Conservation (phyloP, 345 rosid species). For the Stellera chamaejasme region DNA sequence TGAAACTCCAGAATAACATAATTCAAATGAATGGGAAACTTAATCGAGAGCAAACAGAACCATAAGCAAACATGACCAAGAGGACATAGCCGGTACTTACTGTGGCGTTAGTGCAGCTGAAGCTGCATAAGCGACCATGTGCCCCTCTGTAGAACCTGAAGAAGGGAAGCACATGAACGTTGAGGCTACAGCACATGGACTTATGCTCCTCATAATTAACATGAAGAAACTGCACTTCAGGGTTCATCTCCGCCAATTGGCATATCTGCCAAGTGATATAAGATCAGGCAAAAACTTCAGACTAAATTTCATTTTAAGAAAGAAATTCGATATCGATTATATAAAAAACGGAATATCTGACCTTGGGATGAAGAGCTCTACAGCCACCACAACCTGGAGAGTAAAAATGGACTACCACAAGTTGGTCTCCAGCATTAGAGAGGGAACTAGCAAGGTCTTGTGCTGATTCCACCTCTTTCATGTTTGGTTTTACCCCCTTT, state of each 20-base stretch:
- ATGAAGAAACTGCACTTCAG: conserved; percentile 75
- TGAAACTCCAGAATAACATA: background rate
- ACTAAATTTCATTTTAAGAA: too few relatives aligned
- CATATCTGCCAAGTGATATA: conserved; percentile 42
- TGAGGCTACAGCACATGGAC: conserved; percentile 92
- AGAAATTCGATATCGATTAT: too few relatives aligned
- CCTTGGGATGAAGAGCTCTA: conserved; percentile 96
- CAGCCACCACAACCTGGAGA: conserved; percentile 99
- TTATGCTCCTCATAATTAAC: conserved; percentile 90
- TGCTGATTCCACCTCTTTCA: conserved; percentile 78
- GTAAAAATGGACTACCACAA: conserved; percentile 81
- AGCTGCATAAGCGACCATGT: conserved; percentile 87
- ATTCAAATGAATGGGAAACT: too few relatives aligned
- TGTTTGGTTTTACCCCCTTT: conserved; percentile 70
- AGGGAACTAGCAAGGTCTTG: conserved; percentile 80
- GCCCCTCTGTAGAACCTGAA: conserved; percentile 84
- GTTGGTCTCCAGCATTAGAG: conserved; percentile 63
- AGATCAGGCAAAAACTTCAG: background rate
- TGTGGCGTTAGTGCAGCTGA: conserved; percentile 98
- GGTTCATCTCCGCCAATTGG: conserved; percentile 74
- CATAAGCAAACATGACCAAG: background rate
- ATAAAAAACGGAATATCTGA: conserved; percentile 4
- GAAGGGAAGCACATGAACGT: conserved; percentile 88
- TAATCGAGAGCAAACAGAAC: too few relatives aligned
- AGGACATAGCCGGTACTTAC: conserved; percentile 28